phyloP scores from a whole-genome alignment of 345 rosid genomes.

The Leavenworthia alabamica region DNA sequence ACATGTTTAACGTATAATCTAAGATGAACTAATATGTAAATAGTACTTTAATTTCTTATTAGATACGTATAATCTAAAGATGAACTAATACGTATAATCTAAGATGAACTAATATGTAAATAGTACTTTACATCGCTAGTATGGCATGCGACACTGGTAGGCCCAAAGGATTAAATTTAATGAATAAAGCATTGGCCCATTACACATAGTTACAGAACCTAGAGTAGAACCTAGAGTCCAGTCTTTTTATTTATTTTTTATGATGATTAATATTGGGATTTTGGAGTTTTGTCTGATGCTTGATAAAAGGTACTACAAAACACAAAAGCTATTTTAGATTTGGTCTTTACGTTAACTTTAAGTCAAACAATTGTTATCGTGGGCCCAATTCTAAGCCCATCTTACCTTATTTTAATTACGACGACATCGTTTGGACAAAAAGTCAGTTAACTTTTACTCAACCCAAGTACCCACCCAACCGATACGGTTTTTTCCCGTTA shows the following conservation, averaged over 20 bases:
- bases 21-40: no score
- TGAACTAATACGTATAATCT: no score
- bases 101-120: no score
- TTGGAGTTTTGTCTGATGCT: slow-evolving; percentile 15
- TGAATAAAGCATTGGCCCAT: slow-evolving; percentile 22
- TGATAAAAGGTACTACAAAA: slow-evolving; percentile 2
- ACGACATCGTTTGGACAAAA: no score
- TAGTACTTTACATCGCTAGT: neutral
- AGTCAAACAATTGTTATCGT: slow-evolving; percentile 4
- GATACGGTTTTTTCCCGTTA: slow-evolving; percentile 27
- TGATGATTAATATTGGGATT: neutral
- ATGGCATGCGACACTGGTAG: slow-evolving; percentile 2
- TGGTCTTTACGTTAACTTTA: slow-evolving; percentile 2
- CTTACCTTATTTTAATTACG: no score
- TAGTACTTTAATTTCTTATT: no score
- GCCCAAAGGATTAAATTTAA: slow-evolving; percentile 6
- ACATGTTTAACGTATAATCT: no score
- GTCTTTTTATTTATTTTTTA: slow-evolving; percentile 2
- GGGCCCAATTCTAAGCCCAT: slow-evolving; percentile 28
- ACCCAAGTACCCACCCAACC: no score
- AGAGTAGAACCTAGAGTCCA: slow-evolving; percentile 9
- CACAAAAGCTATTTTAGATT: slow-evolving; percentile 7
- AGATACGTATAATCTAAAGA: no score
- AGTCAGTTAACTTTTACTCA: no score
- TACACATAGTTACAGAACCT: neutral